Evolutionary conservation across 805 yeast species (phyloP).

Genomic region (Candida ulmi): DNA sequence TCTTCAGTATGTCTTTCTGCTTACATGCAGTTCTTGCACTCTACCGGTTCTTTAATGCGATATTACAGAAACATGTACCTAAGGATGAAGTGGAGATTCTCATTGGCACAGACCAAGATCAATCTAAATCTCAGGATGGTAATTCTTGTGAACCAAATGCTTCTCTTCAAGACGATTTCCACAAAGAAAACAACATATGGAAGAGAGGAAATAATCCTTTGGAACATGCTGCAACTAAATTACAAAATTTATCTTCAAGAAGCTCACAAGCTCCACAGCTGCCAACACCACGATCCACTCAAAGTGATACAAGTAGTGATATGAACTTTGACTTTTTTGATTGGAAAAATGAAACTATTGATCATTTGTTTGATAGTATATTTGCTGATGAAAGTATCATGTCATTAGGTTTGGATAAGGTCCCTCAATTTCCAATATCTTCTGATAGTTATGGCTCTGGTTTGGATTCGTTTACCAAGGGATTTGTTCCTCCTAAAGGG

Average conservation of each 20-base stretch:
- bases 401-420: slow-evolving; percentile 1
- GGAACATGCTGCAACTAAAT: not conserved
- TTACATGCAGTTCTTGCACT: slow-evolving; percentile 9
- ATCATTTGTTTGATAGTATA: slow-evolving; percentile 9
- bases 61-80: slow-evolving; percentile 4
- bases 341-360: slow-evolving; percentile 12
- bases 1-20: slow-evolving; percentile 10
- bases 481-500: not conserved
- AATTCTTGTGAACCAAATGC: no score
- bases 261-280: not conserved
- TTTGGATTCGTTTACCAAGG: not conserved
- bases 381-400: slow-evolving; percentile 8
- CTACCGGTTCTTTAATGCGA: slow-evolving; percentile 9
- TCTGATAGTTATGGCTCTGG: not conserved
- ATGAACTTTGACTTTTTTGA: slow-evolving; percentile 7
- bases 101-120: not conserved
- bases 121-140: no score
- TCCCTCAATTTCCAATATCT: not conserved
- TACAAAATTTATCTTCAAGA: not conserved
- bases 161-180: no score
- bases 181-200: no score
- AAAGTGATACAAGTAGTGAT: not conserved
- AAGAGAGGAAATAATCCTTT: not conserved
- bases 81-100: slow-evolving; percentile 7
- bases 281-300: not conserved